A percentile compares a stretch with the other conserved stretches of the same genome.
Evolutionary conservation across 2,329 filamentous ascomycete species (phyloP).

Genomic region (Fusarium staphyleae): DNA sequence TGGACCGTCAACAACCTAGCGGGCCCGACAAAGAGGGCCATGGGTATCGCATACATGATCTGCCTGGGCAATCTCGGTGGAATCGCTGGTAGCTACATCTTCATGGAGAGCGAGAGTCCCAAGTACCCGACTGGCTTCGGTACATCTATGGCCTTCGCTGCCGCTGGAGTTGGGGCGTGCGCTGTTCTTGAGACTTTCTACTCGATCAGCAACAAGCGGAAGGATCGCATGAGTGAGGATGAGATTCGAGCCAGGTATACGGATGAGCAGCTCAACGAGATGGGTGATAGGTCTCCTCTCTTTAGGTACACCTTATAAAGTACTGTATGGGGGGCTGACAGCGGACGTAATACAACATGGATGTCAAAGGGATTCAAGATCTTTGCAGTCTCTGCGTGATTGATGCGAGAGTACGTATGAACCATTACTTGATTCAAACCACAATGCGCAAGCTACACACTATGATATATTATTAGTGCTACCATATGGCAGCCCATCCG

Average conservation of each 20-base stretch:
- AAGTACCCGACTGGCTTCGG: slow-evolving; percentile 40
- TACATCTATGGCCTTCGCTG: slow-evolving; percentile 33
- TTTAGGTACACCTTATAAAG: slow-evolving; percentile 33
- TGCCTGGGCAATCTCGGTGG: slow-evolving; percentile 34
- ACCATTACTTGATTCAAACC: no score
- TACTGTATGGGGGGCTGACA: no score
- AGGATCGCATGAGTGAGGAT: slow-evolving; percentile 31
- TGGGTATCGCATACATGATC: slow-evolving; percentile 47
- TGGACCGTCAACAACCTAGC: slow-evolving; percentile 49
- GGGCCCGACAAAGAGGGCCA: slow-evolving; percentile 44
- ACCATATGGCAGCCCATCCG: no score
- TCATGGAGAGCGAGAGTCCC: slow-evolving; percentile 34
- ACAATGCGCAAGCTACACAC: no score
- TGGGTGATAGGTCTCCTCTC: slow-evolving; percentile 45
- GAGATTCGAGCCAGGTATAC: slow-evolving; percentile 42
- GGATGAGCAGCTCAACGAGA: slow-evolving; percentile 41
- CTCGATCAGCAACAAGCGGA: slow-evolving; percentile 37
- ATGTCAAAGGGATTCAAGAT: no score
- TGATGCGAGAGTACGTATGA: no score
- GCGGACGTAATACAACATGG: no score
- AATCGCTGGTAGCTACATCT: slow-evolving; percentile 39
- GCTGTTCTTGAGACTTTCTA: slow-evolving; percentile 33
- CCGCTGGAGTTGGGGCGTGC: slow-evolving; percentile 21
- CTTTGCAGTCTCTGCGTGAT: no score
- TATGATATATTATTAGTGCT: no score